phyloP scores from a whole-genome alignment of 495 filamentous ascomycete genomes.

The Talaromyces wortmannii region DNA sequence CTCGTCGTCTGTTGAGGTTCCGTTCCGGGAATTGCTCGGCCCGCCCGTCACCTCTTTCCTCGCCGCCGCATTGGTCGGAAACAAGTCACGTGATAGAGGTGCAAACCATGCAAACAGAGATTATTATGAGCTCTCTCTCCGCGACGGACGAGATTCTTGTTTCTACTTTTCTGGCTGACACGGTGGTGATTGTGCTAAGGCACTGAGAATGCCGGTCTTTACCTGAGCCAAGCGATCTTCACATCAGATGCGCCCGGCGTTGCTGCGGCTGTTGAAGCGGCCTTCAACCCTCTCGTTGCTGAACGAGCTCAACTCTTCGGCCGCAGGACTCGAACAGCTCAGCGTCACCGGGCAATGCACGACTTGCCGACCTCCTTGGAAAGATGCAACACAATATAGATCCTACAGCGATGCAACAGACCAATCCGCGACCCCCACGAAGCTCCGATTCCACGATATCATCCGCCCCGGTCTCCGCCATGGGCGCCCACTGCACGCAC shows the following conservation, averaged over 20 bases:
- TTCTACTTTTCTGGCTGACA: too few species aligned
- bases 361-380: slow-evolving; percentile 18
- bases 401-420: background rate
- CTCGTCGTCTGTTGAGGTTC: slow-evolving; percentile 2
- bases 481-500: too few species aligned
- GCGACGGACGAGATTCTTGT: too few species aligned
- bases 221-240: slow-evolving; percentile 1
- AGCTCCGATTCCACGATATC: slow-evolving; percentile 7
- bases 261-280: slow-evolving; percentile 47
- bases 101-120: slow-evolving; percentile 4
- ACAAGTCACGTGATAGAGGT: background rate
- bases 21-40: slow-evolving; percentile 3
- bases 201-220: too few species aligned
- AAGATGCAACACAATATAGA: background rate
- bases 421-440: background rate
- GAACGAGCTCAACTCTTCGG: slow-evolving; percentile 26
- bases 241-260: slow-evolving; percentile 44
- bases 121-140: background rate
- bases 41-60: background rate
- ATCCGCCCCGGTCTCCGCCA: background rate
- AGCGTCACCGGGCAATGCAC: slow-evolving; percentile 18
- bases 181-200: too few species aligned
- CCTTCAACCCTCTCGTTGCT: slow-evolving; percentile 44
- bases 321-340: slow-evolving; percentile 31
- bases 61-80: background rate